Evolutionary conservation across 345 rosid genomes (phyloP).

Genomic region (Populus ilicifolia): DNA sequence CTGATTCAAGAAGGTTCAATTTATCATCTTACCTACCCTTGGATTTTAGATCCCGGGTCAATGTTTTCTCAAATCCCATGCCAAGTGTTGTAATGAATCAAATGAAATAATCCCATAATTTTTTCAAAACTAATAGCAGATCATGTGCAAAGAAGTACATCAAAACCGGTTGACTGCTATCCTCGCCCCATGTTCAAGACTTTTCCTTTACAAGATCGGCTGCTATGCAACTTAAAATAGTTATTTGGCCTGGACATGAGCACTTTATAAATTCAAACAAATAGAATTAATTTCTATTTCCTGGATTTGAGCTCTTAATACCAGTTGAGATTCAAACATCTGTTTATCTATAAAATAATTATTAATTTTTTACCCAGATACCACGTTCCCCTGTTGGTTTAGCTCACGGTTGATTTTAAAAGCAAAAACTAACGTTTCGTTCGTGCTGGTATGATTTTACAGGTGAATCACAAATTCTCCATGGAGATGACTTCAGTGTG

Average conservation of each 20-base stretch:
- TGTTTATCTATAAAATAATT: background rate
- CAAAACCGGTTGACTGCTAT: too few species aligned
- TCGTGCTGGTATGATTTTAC: constrained; percentile 4
- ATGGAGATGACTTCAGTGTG: constrained; percentile 51
- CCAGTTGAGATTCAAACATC: background rate
- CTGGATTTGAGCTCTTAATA: background rate
- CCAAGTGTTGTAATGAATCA: background rate
- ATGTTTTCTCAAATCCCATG: background rate
- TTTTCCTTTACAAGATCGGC: too few species aligned
- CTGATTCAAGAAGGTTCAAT: background rate
- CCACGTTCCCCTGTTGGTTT: background rate
- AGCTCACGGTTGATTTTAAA: background rate
- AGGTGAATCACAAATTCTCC: constrained; percentile 48
- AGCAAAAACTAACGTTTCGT: background rate
- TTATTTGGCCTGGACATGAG: too few species aligned
- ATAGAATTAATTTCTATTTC: background rate
- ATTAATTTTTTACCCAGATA: background rate
- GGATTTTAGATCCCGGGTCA: background rate
- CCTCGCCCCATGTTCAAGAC: too few species aligned
- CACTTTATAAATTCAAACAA: background rate
- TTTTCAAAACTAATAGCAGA: background rate
- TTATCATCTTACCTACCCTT: background rate
- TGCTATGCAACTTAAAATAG: too few species aligned
- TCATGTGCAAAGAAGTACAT: background rate
- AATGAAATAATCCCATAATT: background rate